Conservation (phyloP, 768 basidiomycete genomes). For the Xanthoconium stramineum region DNA sequence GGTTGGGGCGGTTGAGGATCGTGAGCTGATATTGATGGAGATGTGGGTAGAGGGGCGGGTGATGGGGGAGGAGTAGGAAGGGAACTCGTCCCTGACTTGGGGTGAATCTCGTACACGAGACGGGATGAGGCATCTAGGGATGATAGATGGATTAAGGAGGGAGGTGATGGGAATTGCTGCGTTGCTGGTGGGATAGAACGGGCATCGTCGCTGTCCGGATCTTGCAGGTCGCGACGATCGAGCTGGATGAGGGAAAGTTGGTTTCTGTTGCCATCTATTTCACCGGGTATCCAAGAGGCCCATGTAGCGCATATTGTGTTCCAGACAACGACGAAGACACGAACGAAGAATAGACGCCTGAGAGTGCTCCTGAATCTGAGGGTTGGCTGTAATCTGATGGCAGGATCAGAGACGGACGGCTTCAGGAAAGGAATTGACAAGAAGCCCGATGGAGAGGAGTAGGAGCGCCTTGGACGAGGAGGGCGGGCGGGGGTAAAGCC, state of each 20-base stretch:
- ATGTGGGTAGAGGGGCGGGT: conserved; percentile 9
- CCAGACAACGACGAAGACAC: conserved; percentile 68
- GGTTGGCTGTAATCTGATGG: conserved; percentile 36
- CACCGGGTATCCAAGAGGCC: conserved; percentile 39
- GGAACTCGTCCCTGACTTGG: conserved; percentile 11
- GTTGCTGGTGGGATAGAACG: conserved; percentile 19
- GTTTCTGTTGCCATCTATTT: conserved; percentile 18
- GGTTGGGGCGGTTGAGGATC: conserved; percentile 16
- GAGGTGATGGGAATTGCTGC: conserved; percentile 18
- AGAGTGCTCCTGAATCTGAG: conserved; percentile 41
- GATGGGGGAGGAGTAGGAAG: conserved; percentile 28
- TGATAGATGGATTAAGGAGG: conserved; percentile 26
- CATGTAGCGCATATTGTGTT: conserved; percentile 62
- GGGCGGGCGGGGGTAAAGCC: conserved; percentile 23
- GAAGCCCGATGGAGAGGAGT: conserved; percentile 59
- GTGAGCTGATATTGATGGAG: conserved; percentile 10
- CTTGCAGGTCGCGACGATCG: conserved; percentile 4
- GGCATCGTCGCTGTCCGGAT: conserved; percentile 12
- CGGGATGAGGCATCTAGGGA: conserved; percentile 15
- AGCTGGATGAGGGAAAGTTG: conserved; percentile 3
- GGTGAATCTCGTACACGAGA: conserved; percentile 6
- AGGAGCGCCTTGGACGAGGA: conserved; percentile 51
- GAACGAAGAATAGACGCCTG: conserved; percentile 67
- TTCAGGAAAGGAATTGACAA: conserved; percentile 35
- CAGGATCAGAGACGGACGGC: conserved; percentile 29